Conservation (phyloP, 768 basidiomycete species). For the Hypholoma sublateritium region DNA sequence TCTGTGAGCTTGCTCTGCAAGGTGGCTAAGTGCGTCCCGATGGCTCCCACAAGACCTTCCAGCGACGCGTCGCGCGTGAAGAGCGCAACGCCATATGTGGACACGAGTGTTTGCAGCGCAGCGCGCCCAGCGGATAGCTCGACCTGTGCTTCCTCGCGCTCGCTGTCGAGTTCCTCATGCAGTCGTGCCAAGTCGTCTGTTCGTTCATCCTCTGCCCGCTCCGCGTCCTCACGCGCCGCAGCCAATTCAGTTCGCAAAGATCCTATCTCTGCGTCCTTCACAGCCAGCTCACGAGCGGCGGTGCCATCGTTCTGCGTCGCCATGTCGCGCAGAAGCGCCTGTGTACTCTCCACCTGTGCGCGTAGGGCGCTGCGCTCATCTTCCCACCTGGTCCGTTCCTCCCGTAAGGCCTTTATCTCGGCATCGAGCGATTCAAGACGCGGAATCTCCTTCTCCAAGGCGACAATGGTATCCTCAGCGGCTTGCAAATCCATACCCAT, state of each 20-base stretch:
- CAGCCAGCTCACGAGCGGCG: constrained; percentile 35
- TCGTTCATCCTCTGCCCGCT: constrained; percentile 52
- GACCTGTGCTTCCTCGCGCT: constrained; percentile 30
- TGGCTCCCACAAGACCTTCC: constrained; percentile 45
- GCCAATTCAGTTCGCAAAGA: constrained; percentile 40
- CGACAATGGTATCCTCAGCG: constrained; percentile 63
- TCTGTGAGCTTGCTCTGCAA: constrained; percentile 47
- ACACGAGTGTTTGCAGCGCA: constrained; percentile 50
- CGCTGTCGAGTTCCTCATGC: constrained; percentile 48
- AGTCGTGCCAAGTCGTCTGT: constrained; percentile 43
- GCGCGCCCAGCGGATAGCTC: constrained; percentile 34
- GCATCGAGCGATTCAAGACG: constrained; percentile 47
- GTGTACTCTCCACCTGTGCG: constrained; percentile 40
- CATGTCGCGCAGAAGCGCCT: constrained; percentile 31
- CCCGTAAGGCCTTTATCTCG: constrained; percentile 45
- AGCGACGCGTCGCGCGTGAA: constrained; percentile 51
- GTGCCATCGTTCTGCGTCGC: constrained; percentile 37
- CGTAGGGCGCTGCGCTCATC: constrained; percentile 40
- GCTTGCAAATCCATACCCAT: constrained; percentile 65
- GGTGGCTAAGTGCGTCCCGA: constrained; percentile 52
- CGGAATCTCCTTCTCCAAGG: constrained; percentile 55
- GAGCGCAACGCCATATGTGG: constrained; percentile 56
- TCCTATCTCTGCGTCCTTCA: constrained; percentile 38
- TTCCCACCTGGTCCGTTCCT: constrained; percentile 46
- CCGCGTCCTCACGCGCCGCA: constrained; percentile 38